Conservation (phyloP, 257 asterid species). For the Solanum etuberosum region DNA sequence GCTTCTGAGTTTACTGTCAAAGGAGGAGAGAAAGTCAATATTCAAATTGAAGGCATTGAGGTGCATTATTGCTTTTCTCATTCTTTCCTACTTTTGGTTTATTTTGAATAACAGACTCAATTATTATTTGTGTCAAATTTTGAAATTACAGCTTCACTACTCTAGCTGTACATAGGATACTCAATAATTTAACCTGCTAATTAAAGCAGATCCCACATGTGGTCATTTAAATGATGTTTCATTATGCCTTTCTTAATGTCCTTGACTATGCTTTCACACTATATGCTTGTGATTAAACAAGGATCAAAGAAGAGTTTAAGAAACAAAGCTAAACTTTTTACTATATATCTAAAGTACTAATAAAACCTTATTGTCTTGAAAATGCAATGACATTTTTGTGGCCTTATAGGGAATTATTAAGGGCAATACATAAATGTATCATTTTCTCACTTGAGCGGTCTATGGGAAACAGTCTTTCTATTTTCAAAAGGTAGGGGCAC, state of each 20-base stretch:
- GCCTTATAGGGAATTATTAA: neutral
- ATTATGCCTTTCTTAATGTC: neutral
- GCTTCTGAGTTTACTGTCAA: slow-evolving; percentile 84
- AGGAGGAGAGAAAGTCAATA: slow-evolving; percentile 89
- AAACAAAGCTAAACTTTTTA: too few species aligned
- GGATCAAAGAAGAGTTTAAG: neutral
- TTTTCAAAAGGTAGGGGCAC: neutral
- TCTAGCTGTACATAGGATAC: neutral
- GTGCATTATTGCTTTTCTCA: slow-evolving; percentile 12
- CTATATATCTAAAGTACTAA: too few species aligned
- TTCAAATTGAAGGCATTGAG: slow-evolving; percentile 96
- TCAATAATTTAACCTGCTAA: neutral
- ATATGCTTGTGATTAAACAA: neutral
- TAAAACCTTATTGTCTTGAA: too few species aligned
- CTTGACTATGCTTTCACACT: neutral
- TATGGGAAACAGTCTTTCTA: too few species aligned
- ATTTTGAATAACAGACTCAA: neutral
- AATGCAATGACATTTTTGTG: too few species aligned
- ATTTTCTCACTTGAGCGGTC: neutral
- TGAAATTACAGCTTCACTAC: neutral
- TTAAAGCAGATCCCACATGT: neutral
- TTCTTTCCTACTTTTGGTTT: neutral
- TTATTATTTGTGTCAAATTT: neutral
- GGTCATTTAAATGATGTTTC: neutral
- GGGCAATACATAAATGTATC: neutral